Conservation (phyloP, 2,329 filamentous ascomycete species). For the Chrysoporthe puriensis region DNA sequence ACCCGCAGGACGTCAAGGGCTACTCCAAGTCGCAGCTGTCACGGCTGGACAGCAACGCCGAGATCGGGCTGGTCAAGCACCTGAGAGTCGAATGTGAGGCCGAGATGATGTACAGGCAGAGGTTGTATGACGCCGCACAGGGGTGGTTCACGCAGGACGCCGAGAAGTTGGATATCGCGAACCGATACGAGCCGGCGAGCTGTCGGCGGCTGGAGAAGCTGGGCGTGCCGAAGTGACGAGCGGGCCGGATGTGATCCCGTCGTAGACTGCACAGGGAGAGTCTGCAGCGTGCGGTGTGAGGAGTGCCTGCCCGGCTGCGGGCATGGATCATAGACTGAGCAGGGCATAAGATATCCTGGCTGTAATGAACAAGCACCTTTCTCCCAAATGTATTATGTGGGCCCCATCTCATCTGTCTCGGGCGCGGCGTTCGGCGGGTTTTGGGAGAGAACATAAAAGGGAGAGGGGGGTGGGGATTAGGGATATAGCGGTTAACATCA, state of each 20-base stretch:
- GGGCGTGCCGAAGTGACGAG: slow-evolving; percentile 32
- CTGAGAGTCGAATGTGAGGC: slow-evolving; percentile 74
- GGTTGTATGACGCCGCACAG: slow-evolving; percentile 75
- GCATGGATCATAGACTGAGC: slow-evolving; percentile 4
- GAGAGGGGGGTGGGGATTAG: too few species aligned
- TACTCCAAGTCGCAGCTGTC: slow-evolving; percentile 71
- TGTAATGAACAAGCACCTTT: slow-evolving; percentile 16
- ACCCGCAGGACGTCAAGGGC: slow-evolving; percentile 75
- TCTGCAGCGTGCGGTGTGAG: not conserved
- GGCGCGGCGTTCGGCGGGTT: not conserved
- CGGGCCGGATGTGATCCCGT: not conserved
- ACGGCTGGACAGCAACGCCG: slow-evolving; percentile 77
- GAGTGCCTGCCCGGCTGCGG: not conserved
- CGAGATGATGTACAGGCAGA: slow-evolving; percentile 68
- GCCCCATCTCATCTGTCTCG: not conserved
- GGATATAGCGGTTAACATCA: too few species aligned
- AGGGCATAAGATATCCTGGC: slow-evolving; percentile 7
- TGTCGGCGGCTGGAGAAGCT: slow-evolving; percentile 56
- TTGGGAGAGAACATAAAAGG: too few species aligned
- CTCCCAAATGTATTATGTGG: not conserved
- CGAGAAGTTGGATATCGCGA: slow-evolving; percentile 75
- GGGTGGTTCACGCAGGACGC: slow-evolving; percentile 87
- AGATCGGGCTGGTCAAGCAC: slow-evolving; percentile 70
- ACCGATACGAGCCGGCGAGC: slow-evolving; percentile 53
- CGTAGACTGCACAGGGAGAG: not conserved